A percentile compares a stretch with the other conserved stretches of the same genome.
These are phyloP conservation scores for Dictyostelium firmibasis DNA, from an alignment of 78 protist species.

Conservation along the genomic window DNA sequence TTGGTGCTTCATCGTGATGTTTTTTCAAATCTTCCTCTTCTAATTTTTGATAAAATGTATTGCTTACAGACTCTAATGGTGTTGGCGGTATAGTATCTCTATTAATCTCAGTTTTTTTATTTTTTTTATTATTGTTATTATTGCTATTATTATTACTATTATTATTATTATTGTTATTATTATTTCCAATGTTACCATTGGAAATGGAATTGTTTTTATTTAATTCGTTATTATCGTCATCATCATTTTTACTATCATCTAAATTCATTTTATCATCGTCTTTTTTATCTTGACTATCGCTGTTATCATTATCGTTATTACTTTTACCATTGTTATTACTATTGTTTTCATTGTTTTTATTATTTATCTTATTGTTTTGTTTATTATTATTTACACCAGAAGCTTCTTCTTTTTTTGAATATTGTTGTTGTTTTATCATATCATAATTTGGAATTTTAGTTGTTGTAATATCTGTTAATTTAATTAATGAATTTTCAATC, in stretches of 20 bases:
- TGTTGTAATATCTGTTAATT: conserved; percentile 44
- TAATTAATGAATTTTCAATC: conserved; percentile 33
- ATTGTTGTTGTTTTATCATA: conserved; percentile 26
- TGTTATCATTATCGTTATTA: background rate
- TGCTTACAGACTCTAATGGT: conserved; percentile 50
- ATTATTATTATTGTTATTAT: background rate
- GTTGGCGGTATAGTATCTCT: conserved; percentile 44
- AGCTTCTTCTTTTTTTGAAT: background rate
- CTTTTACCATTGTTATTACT: background rate
- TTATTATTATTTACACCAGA: background rate
- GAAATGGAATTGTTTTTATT: background rate
- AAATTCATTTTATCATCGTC: background rate
- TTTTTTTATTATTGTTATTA: background rate
- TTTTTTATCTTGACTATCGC: background rate
- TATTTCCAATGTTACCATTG: background rate
- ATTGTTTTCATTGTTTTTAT: background rate
- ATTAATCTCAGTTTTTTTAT: background rate
- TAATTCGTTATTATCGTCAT: background rate
- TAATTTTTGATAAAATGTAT: conserved; percentile 22
- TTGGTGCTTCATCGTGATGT: conserved; percentile 19
- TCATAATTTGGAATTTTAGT: conserved; percentile 33
- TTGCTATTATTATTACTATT: background rate
- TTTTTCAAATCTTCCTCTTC: conserved; percentile 17
- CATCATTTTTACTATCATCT: background rate
- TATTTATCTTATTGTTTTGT: background rate